phyloP scores from a whole-genome alignment of 495 filamentous ascomycete species.

The Penicillium fimorum region DNA sequence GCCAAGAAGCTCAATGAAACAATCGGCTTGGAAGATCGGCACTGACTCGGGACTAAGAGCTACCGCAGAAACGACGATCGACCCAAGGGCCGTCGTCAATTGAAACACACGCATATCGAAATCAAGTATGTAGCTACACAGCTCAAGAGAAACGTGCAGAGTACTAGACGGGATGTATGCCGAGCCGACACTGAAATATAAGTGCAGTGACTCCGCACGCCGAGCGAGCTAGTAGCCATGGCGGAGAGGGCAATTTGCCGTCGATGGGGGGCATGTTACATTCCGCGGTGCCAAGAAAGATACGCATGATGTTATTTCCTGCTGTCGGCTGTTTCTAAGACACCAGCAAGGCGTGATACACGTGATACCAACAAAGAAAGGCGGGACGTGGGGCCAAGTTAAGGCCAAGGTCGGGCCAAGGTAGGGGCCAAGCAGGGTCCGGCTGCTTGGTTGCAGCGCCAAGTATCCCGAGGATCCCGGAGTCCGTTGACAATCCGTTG shows the following conservation, averaged over 20 bases:
- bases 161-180: not conserved
- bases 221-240: not conserved
- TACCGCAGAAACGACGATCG: slow-evolving; percentile 12
- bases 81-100: slow-evolving; percentile 20
- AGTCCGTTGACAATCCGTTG: slow-evolving; percentile 13
- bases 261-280: slow-evolving; percentile 27
- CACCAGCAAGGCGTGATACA: slow-evolving; percentile 1
- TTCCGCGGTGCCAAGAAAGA: slow-evolving; percentile 26
- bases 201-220: slow-evolving; percentile 2
- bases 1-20: not conserved
- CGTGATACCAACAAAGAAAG: slow-evolving; percentile 2
- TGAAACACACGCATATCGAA: slow-evolving; percentile 18
- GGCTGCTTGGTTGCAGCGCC: slow-evolving; percentile 32
- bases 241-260: slow-evolving; percentile 13
- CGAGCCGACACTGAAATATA: slow-evolving; percentile 3
- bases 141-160: slow-evolving; percentile 6
- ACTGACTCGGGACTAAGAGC: slow-evolving; percentile 25
- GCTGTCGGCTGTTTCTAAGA: not conserved
- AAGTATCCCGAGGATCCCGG: slow-evolving; percentile 13
- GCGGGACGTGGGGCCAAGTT: not conserved
- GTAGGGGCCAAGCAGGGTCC: slow-evolving; percentile 1
- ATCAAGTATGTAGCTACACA: slow-evolving; percentile 10
- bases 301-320: slow-evolving; percentile 12
- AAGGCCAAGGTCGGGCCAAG: too few relatives aligned
- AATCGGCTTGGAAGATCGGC: not conserved